Evolutionary conservation across 768 basidiomycete species (phyloP).

Genomic region (Lentinula guzmanii): DNA sequence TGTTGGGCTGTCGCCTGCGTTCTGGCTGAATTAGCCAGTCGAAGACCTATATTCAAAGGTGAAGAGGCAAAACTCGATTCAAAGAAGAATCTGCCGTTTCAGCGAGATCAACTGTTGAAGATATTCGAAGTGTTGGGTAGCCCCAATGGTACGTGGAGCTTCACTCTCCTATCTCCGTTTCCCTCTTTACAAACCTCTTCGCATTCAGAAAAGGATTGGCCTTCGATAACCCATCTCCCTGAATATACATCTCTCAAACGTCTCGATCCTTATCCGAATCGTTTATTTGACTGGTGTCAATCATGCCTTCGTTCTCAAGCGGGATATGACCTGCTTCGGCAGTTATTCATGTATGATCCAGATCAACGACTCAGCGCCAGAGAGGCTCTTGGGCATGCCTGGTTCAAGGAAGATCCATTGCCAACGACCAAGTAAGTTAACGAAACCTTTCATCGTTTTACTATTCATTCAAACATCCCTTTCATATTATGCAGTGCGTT

Average conservation of each 20-base stretch:
- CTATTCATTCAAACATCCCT: neutral
- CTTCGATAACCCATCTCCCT: constrained; percentile 76
- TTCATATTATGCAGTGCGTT: constrained; percentile 54
- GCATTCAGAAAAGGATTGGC: constrained; percentile 76
- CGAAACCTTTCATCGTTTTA: neutral
- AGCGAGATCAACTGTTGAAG: constrained; percentile 89
- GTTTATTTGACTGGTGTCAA: constrained; percentile 72
- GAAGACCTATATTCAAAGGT: constrained; percentile 97
- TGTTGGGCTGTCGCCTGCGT: constrained; percentile 99
- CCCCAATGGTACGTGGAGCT: constrained; percentile 57
- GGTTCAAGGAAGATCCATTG: constrained; percentile 89
- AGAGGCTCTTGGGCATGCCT: constrained; percentile 77
- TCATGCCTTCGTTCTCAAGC: constrained; percentile 50
- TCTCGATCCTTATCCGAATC: constrained; percentile 68
- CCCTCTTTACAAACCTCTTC: neutral
- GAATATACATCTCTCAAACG: constrained; percentile 82
- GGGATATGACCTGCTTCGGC: constrained; percentile 80
- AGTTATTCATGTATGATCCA: constrained; percentile 89
- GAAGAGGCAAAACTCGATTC: constrained; percentile 97
- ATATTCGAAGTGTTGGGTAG: constrained; percentile 96
- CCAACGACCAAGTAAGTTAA: constrained; percentile 76
- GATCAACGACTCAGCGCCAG: constrained; percentile 78
- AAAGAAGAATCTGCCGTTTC: constrained; percentile 97
- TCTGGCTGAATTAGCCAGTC: constrained; percentile 88
- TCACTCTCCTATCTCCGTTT: neutral